phyloP scores from a whole-genome alignment of 768 basidiomycete genomes.

The Zangia roseola region DNA sequence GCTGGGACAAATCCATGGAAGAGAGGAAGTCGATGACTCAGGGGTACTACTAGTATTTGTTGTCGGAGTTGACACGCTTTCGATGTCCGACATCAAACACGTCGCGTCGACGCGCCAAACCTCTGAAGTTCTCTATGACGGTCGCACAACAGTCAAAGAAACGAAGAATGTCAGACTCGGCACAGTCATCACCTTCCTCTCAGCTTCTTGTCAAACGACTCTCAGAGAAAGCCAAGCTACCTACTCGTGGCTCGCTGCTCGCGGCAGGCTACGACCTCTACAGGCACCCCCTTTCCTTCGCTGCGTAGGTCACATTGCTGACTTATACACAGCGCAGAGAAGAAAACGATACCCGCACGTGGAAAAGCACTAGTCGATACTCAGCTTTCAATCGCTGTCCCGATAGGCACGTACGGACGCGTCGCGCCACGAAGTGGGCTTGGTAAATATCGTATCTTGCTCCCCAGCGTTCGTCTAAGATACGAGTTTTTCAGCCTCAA shows the following conservation, averaged over 20 bases:
- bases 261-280: slow-evolving; percentile 96
- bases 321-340: slow-evolving; percentile 64
- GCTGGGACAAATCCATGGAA: slow-evolving; percentile 32
- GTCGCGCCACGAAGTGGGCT: slow-evolving; percentile 95
- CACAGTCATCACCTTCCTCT: slow-evolving; percentile 36
- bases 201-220: slow-evolving; percentile 82
- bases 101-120: slow-evolving; percentile 13
- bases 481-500: slow-evolving; percentile 62
- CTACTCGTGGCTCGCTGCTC: slow-evolving; percentile 81
- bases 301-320: background rate
- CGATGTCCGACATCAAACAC: slow-evolving; percentile 25
- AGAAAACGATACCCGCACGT: slow-evolving; percentile 77
- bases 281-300: slow-evolving; percentile 47
- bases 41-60: too few relatives aligned
- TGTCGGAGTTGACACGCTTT: slow-evolving; percentile 43
- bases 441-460: slow-evolving; percentile 50
- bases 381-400: slow-evolving; percentile 91
- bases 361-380: slow-evolving; percentile 93
- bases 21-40: background rate
- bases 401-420: slow-evolving; percentile 91
- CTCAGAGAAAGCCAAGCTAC: slow-evolving; percentile 77
- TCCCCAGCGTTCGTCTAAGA: background rate
- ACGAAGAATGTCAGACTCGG: slow-evolving; percentile 53
- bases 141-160: slow-evolving; percentile 48
- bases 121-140: slow-evolving; percentile 5